Base-by-base conservation (phyloP, 148 eudicot genomes). In the Beta vulgaris region DNA sequence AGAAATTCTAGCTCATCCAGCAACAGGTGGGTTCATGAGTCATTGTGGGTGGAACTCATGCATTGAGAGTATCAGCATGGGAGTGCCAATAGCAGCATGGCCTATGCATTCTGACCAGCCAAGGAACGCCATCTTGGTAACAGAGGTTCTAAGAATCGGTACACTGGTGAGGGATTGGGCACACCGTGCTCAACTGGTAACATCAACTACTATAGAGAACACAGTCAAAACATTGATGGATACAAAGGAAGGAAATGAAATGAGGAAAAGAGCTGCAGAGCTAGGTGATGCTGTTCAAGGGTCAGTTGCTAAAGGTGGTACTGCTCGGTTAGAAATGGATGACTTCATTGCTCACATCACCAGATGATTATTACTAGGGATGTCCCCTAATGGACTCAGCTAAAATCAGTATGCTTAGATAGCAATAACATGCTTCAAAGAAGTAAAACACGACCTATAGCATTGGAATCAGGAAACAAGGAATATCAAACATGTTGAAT, bases 21-120 rank as follows among this genome's bases (percentile, higher is more conserved):
- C 92, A 5, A 82, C 75, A 1, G 87, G 88, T 3, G 92, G 90
- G 2, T 89, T 89, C 65, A 73, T 87, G 82, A 82, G 87, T 49
- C 84, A 86, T 26, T 88, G 15, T 91, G 91, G 97, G 91, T 83
- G 19, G n/a, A n/a, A n/a, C n/a, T n/a, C n/a, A n/a, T n/a, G n/a
- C n/a, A n/a, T n/a, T n/a, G n/a, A n/a, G n/a, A n/a, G n/a, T n/a
- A n/a, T n/a, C n/a, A n/a, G n/a, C n/a, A n/a, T n/a, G n/a, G n/a
- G n/a, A n/a, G n/a, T n/a, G n/a, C n/a, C n/a, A n/a, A n/a, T n/a
- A 12, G 84, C 80, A 4, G 69, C 87, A 3, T 87, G 90, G 90
- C 92, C 92, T 0, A 89, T 87, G 86, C 88, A 85, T 53, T n/a
- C n/a, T n/a, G n/a, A 89, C 49, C 92, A 89, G 59, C 92, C 92